Evolutionary conservation across 345 rosid genomes (phyloP).

Genomic region (Eutrema japonicum): DNA sequence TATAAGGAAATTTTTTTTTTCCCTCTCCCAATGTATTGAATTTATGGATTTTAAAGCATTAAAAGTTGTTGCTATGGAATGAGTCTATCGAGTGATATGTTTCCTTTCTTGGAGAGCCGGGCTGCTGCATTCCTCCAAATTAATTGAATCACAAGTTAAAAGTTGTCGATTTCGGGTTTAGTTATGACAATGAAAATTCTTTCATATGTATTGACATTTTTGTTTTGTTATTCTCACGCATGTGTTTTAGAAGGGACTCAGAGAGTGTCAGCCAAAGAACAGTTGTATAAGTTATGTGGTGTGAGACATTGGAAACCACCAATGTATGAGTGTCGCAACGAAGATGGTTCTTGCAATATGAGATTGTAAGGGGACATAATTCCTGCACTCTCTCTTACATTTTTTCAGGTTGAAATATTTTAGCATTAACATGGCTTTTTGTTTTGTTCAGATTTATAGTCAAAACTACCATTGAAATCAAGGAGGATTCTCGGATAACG

Average conservation of each 20-base stretch:
- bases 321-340: constrained; percentile 50
- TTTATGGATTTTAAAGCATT: neutral
- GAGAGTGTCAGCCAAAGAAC: constrained; percentile 46
- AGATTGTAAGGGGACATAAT: constrained; percentile 49
- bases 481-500: constrained; percentile 26
- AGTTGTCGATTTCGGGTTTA: neutral
- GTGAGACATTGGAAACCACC: constrained; percentile 60
- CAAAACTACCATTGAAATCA: constrained; percentile 50
- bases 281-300: constrained; percentile 53
- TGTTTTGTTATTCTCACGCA: neutral
- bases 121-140: neutral
- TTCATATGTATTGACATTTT: constrained; percentile 6
- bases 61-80: neutral
- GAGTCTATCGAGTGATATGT: neutral
- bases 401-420: neutral
- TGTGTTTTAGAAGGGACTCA: constrained; percentile 40
- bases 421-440: neutral
- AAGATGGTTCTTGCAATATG: constrained; percentile 55
- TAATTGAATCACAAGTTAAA: neutral
- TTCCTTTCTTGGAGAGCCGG: neutral
- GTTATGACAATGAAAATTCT: neutral
- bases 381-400: neutral
- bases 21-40: neutral
- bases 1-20: neutral
- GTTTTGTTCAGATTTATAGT: constrained; percentile 49